These are phyloP conservation scores for Raddia guianensis DNA, from an alignment of 176 grass and related monocot species.

Conservation along the genomic window DNA sequence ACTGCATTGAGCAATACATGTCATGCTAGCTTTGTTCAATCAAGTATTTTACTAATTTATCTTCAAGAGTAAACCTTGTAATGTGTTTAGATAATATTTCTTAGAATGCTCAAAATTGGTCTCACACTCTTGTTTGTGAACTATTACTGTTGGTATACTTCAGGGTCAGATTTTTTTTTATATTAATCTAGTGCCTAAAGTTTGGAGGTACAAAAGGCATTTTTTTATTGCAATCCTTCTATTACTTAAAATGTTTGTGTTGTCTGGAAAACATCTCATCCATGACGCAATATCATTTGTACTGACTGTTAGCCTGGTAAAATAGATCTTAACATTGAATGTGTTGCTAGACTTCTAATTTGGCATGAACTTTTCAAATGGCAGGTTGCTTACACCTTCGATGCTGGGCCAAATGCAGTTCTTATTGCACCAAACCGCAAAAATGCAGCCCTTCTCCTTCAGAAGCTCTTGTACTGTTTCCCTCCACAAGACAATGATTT, in stretches of 20 bases:
- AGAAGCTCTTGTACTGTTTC: constrained; percentile 74
- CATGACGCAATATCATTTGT: constrained; percentile 6
- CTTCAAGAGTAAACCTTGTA: constrained; percentile 5
- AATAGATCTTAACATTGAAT: neutral
- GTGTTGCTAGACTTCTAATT: constrained; percentile 19
- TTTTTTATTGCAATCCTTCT: neutral
- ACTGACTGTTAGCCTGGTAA: neutral
- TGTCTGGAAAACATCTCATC: constrained; percentile 8
- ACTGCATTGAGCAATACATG: neutral
- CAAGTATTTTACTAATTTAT: constrained; percentile 4
- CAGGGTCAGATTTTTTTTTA: neutral
- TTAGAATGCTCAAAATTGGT: neutral
- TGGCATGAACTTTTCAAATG: neutral
- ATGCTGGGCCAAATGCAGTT: constrained; percentile 92
- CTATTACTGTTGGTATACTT: neutral
- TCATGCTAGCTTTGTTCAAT: constrained; percentile 6
- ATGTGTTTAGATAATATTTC: neutral
- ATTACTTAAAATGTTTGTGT: neutral
- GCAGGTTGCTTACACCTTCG: constrained; percentile 91
- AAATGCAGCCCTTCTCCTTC: constrained; percentile 65
- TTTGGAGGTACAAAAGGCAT: neutral
- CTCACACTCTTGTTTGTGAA: neutral
- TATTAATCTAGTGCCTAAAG: neutral
- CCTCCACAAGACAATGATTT: constrained; percentile 77
- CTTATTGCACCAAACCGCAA: constrained; percentile 78